Base-by-base conservation (phyloP, 2,329 filamentous ascomycete genomes). In the Calycina herbarum region DNA sequence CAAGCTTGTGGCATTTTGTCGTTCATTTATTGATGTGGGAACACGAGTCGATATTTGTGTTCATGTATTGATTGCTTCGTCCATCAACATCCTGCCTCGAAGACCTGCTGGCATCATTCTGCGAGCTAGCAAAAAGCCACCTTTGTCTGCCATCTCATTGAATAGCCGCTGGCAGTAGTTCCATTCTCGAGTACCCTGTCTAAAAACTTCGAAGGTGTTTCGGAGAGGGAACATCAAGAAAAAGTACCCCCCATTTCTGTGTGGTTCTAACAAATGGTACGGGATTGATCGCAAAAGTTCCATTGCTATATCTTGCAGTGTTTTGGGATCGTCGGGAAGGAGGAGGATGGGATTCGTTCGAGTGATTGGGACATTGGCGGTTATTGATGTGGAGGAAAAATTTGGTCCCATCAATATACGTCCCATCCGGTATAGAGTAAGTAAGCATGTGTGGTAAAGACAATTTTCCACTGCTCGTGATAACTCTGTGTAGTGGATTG, bases 261-360 rank as follows among this genome's bases (percentile, higher is more conserved):
- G 66, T 5, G 38, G 57, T n/a, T 68, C 63, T 27, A 57, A 48
- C 1, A 68, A 33, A 57, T 33, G 13, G 59, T 61, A 69, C 33
- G 63, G 54, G 0, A 67, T 51, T 5, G 31, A 40, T 38, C 65
- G 60, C n/a, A 68, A 29, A 27, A 69, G 63, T 17, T 69, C 68
- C 35, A 63, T 45, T 57, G 59, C 65, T 2, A 68, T 40, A 17
- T 64, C 63, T 17, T 64, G 66, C 8, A 69, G 31, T 27, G 68
- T 64, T 60, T 68, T 68, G 20, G 63, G 45, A 56, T 69, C 68
- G 27, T 35, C 29, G n/a, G 68, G 66, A 27, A 66, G 68, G 5
- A 69, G 56, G 17, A 69, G 66, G 13, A 27, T 24, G 6, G 57
- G 17, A 61, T 69, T 68, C 2, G 61, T 64, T 40, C 63, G 64